A percentile compares a stretch with the other conserved stretches of the same genome.
Evolutionary conservation across 169 alveolate genomes (phyloP).

Genomic region (Plasmodium gonderi): DNA sequence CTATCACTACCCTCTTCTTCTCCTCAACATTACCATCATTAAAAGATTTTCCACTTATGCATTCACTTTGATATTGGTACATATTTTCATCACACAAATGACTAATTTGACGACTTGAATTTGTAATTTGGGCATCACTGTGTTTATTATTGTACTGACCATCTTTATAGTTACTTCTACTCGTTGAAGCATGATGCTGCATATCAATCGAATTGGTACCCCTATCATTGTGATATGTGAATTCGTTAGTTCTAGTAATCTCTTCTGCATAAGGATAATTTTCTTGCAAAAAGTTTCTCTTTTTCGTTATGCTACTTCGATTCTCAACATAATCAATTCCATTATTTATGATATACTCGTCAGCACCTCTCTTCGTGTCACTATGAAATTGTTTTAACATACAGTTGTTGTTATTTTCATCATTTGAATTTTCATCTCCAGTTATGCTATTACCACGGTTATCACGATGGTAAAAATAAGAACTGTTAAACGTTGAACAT

Average conservation of each 20-base stretch:
- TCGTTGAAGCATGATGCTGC: too few species aligned
- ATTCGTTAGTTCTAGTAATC: too few species aligned
- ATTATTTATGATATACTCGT: not conserved
- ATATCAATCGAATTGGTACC: too few species aligned
- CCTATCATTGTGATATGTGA: too few species aligned
- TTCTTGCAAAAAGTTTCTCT: too few species aligned
- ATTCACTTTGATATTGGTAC: not conserved
- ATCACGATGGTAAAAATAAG: not conserved
- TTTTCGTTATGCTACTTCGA: too few species aligned
- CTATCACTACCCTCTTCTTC: not conserved
- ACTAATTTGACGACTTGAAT: not conserved
- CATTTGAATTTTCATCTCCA: not conserved
- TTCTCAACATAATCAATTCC: not conserved
- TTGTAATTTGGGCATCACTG: not conserved
- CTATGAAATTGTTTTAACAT: not conserved
- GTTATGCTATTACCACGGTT: not conserved
- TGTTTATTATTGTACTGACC: not conserved
- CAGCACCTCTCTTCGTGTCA: not conserved
- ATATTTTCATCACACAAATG: not conserved
- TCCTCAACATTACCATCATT: not conserved
- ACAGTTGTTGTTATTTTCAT: not conserved
- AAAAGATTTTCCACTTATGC: not conserved
- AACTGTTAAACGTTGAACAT: not conserved
- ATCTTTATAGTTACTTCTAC: not conserved
- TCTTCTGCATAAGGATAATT: too few species aligned